phyloP scores from a whole-genome alignment of 108 stramenopile species.

The Pseudonitzschia multistriata region DNA sequence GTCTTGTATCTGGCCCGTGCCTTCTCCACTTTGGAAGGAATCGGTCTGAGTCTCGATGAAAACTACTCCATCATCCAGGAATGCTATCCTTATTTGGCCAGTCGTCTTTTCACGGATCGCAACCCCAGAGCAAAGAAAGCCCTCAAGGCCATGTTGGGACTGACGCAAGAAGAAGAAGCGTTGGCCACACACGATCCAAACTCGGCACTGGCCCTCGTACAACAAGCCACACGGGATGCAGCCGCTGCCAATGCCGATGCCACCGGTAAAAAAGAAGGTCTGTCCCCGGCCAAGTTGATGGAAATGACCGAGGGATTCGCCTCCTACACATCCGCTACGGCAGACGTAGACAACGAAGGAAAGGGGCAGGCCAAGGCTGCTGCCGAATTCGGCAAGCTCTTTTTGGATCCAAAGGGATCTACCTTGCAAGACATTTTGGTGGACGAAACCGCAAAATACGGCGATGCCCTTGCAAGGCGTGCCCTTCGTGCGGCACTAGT shows the following conservation, averaged over 20 bases:
- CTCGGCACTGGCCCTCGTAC: slow-evolving; percentile 25
- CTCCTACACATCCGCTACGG: slow-evolving; percentile 80
- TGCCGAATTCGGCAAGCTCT: slow-evolving; percentile 66
- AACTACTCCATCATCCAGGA: slow-evolving; percentile 87
- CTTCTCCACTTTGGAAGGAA: slow-evolving; percentile 85
- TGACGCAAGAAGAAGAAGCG: slow-evolving; percentile 39
- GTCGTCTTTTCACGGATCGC: slow-evolving; percentile 83
- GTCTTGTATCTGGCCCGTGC: slow-evolving; percentile 82
- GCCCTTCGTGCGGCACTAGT: slow-evolving; percentile 56
- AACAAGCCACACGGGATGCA: slow-evolving; percentile 17
- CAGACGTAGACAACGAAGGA: slow-evolving; percentile 65
- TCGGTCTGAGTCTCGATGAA: slow-evolving; percentile 81
- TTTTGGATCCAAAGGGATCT: slow-evolving; percentile 64
- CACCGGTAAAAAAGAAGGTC: slow-evolving; percentile 5
- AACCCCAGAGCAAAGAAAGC: slow-evolving; percentile 78
- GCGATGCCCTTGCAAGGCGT: slow-evolving; percentile 62
- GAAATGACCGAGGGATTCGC: slow-evolving; percentile 84
- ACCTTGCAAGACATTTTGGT: slow-evolving; percentile 73
- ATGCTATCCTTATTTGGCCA: slow-evolving; percentile 86
- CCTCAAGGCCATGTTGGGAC: slow-evolving; percentile 76
- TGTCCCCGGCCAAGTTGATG: slow-evolving; percentile 66
- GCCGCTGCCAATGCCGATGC: slow-evolving; percentile 1
- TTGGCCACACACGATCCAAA: not conserved
- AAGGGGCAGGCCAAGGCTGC: slow-evolving; percentile 55
- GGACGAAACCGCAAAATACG: slow-evolving; percentile 69